Evolutionary conservation across 192 early-diverging fungal genomes (phyloP).

Genomic region (Rhizoclosmatium sp.): DNA sequence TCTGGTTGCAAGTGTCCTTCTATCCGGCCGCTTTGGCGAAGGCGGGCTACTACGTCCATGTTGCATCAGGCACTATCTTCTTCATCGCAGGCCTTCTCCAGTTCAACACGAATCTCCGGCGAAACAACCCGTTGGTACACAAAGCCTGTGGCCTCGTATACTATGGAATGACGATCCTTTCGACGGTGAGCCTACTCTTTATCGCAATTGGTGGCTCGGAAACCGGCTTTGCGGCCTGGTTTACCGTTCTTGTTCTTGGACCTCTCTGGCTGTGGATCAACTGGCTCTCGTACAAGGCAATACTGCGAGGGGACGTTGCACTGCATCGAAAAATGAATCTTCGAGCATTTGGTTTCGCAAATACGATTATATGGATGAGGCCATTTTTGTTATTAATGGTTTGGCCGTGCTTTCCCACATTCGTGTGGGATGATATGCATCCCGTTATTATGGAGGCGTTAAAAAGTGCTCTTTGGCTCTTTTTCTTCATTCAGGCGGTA

Average conservation of each 20-base stretch:
- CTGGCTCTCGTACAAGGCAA: neutral
- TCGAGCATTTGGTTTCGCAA: slow-evolving; percentile 11
- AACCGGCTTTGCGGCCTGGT: neutral
- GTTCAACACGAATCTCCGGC: neutral
- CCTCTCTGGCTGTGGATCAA: slow-evolving; percentile 8
- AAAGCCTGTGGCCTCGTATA: neutral
- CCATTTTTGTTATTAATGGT: neutral
- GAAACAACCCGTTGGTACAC: neutral
- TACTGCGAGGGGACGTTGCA: neutral
- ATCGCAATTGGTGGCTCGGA: neutral
- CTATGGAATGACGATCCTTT: neutral
- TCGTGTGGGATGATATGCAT: neutral
- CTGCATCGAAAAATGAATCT: slow-evolving; percentile 6
- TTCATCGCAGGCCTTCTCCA: slow-evolving; percentile 6
- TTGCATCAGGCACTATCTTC: neutral
- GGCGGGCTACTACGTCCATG: neutral
- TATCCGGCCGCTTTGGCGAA: neutral
- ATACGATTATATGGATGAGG: slow-evolving; percentile 5
- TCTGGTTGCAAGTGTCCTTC: neutral
- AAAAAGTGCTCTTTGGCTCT: slow-evolving; percentile 1
- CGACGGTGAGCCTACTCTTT: neutral
- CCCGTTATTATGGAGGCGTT: neutral
- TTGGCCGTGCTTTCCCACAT: neutral
- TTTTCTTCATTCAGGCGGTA: neutral
- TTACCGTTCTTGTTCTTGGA: neutral